Base-by-base conservation (phyloP, 345 rosid genomes). In the Camelina neglecta region DNA sequence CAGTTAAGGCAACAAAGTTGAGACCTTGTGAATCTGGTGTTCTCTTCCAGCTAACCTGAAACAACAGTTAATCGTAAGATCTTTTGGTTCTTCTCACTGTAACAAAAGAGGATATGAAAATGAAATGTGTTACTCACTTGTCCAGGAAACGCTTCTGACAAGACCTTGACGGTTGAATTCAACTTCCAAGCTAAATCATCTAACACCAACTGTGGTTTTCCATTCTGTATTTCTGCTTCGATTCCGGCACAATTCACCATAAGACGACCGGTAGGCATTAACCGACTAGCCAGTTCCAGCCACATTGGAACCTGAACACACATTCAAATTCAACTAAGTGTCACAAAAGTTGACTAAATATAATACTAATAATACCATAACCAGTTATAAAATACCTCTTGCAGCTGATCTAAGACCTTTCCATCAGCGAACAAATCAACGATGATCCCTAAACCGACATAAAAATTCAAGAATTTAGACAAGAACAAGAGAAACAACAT, bases 221-320 rank as follows among this genome's bases (percentile, higher is more conserved):
- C 84, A 55, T 79, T 69, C 10, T 45, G 16, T 6, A 61, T 57
- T 48, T 71, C 81, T 65, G 59, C 66, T 39, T 81, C 69, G 48
- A 85, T 78, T 41, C 94, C 96, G 20, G 90, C 97, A 76, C 96
- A 91, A 41, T 91, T 91, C 76, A 87, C 94, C 93, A 93, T 91
- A 2, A 91, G 54, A 8, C 94, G 91, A 29, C 96, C 97, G 10
- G 82, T 62, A 24, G 90, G 86, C 83, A 88, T 83, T 81, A 93
- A 67, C 77, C 86, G 84, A 45, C 82, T 83, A 33, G 82, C 90
- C 75, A 90, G 65, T 33, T 84, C 76, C 60, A 77, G 56, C 98
- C 98, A 91, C n/a, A 89, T 85, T 56, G 70, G 76, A 33, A 82
- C 86, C 93, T 90, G 73, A 20, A 60, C 15, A 48, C 15, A 48